phyloP scores from a whole-genome alignment of 805 yeast species.

The Suhomyces tanzawaensis region DNA sequence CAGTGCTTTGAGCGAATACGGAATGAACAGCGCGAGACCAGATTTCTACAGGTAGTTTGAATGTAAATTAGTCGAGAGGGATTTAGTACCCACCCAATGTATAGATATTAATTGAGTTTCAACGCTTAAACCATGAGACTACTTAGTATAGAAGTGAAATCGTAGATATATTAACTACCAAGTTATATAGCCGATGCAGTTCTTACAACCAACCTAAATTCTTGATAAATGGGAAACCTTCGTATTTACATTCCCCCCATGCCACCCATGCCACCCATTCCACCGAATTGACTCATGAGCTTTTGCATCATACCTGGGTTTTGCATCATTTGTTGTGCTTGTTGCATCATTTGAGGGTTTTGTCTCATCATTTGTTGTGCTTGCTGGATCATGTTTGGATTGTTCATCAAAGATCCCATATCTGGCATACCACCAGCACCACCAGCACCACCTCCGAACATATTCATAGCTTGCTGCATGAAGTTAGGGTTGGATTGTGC shows the following conservation, averaged over 20 bases:
- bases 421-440: conserved; percentile 41
- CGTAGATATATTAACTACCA: too few relatives aligned
- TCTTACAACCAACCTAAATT: too few relatives aligned
- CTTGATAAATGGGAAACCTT: too few relatives aligned
- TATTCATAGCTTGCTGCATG: conserved; percentile 62
- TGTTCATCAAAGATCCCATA: conserved; percentile 62
- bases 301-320: conserved; percentile 69
- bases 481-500: conserved; percentile 49
- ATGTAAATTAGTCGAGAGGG: too few relatives aligned
- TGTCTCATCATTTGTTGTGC: conserved; percentile 47
- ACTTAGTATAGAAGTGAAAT: too few relatives aligned
- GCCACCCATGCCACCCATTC: conserved; percentile 10
- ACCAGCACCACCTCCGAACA: conserved; percentile 54
- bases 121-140: too few relatives aligned
- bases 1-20: conserved; percentile 90
- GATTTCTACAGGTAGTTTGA: conserved; percentile 89
- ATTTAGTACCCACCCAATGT: too few relatives aligned
- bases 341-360: conserved; percentile 46
- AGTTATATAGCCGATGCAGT: too few relatives aligned
- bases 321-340: conserved; percentile 43
- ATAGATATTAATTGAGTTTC: too few relatives aligned
- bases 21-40: conserved; percentile 84
- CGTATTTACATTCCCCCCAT: conserved; percentile 2
- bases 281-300: conserved; percentile 69
- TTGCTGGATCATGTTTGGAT: conserved; percentile 48